Evolutionary conservation across 106 monocot genomes (phyloP).

Genomic region (Phalaenopsis equestris): DNA sequence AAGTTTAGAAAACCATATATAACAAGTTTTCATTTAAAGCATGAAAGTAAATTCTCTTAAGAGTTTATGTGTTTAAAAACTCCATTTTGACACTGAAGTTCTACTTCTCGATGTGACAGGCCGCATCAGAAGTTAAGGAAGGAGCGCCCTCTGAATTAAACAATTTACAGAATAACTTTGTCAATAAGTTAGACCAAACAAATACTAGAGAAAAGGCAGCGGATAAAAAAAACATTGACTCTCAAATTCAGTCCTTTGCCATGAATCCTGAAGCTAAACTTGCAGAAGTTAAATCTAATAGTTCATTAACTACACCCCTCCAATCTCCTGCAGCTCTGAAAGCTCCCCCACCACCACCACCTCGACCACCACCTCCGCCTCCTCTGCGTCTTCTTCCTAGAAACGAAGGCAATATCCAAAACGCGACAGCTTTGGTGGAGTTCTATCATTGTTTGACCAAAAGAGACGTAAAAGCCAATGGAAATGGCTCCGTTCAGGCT

Average conservation of each 20-base stretch:
- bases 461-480: slow-evolving; percentile 17
- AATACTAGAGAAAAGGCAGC: too few species aligned
- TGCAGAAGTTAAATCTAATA: slow-evolving; percentile 8
- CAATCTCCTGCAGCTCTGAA: slow-evolving; percentile 1
- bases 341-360: slow-evolving; percentile 15
- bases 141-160: slow-evolving; percentile 11
- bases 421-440: slow-evolving; percentile 54
- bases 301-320: background rate
- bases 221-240: too few species aligned
- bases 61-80: background rate
- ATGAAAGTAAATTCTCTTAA: too few species aligned
- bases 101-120: slow-evolving; percentile 7
- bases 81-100: background rate
- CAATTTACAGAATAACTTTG: too few species aligned
- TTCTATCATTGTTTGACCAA: slow-evolving; percentile 56
- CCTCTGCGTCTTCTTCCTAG: slow-evolving; percentile 11
- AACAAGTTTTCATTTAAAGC: too few species aligned
- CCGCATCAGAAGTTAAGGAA: slow-evolving; percentile 4
- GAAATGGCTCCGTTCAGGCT: slow-evolving; percentile 16
- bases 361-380: slow-evolving; percentile 31
- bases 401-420: slow-evolving; percentile 32
- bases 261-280: background rate
- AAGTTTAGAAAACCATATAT: too few species aligned
- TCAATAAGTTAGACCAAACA: too few species aligned
- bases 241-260: too few species aligned